Base-by-base conservation (phyloP, 306 rosid genomes). In the Acmispon strigosus region DNA sequence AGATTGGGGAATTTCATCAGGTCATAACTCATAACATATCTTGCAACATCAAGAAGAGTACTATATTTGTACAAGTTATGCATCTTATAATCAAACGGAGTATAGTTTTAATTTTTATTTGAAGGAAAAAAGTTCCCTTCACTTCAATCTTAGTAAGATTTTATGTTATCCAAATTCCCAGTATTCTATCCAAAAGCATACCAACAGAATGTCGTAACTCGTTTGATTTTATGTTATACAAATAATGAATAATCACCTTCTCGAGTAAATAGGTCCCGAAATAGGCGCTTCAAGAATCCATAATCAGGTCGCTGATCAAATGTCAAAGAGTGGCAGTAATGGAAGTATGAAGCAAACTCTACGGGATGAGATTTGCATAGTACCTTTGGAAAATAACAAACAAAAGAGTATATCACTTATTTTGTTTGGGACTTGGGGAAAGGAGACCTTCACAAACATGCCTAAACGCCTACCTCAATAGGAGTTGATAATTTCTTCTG, bases 221-320 rank as follows among this genome's bases (percentile, higher is more conserved):
- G 13, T 58, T 16, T 14, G 6, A 43, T 29, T 24, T 8, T 43
- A 48, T 64, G 53, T 29, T 36, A 43, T 34, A 59, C 22, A 27
- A 68, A 66, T 36, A 52, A 60, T 54, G 4, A 55, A 64, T 39
- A 56, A 39, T 66, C 79, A 94, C 98, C 98, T 86, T 87, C 95
- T 56, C 88, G 92, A 57, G 89, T 29, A 89, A 89, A 90, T 74
- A 94, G 74, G 77, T 94, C 97, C 39, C 90, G 87, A 84, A 89
- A 94, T 16, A 94, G 78, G 59, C 97, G 89, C 85, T 91, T 94
- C 76, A 94, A 87, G 88, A 94, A 94, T 62, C 99, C 97, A 82
- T 94, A 94, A 81, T 94, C 99, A 73, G 97, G 97, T 51, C 96
- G 87, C 76, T 94, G 97, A 67, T 94, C 99, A 79, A 91, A 94